Evolutionary conservation across 352 stramenopile species (phyloP), one percentile per base, ranked within the genome.

Genomic region (Phytophthora pluvialis): DNA sequence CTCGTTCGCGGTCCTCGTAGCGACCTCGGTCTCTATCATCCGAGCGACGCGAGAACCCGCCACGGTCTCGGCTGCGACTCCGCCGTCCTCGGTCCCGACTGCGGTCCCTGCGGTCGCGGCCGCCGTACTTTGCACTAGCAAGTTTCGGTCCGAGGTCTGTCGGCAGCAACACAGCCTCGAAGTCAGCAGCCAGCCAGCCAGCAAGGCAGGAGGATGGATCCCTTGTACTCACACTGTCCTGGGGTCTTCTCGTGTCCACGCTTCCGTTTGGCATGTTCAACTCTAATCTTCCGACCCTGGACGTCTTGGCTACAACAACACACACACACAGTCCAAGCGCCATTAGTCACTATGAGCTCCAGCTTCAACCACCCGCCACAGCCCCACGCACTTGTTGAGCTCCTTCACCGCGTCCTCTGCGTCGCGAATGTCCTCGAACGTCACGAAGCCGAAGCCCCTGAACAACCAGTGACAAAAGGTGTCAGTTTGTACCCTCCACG

Each of bases 241-340:
- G 86, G 86, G n/a, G 86, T 93, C 65, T 93, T 92, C 51, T 90
- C 81, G 58, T 95, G 86, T 35, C 84, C 84, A 68, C 81, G 81
- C 35, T 83, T 85, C 45, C 86, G 81, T 77, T 93, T 95, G 55
- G 86, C 85, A 45, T 91, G 83, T 65, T 95, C 86, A 3, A 95
- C 84, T 55, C 84, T 75, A 44, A 95, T 82, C 48, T 75, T 78
- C 48, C 83, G 83, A 25, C 86, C 84, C 50, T 89, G 70, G 15
- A 95, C 45, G 12, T 95, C 86, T 78, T 89, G 89, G 40, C 86
- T 94, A 52, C 55, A 59, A 44, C 21, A 18, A 4, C 9, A 45
- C n/a, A 31, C n/a, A 32, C 31, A 25, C 39, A 62, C 21, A 21
- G 21, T 21, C 44, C 15, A 62, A 45, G 8, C 48, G 33, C 42